These are phyloP conservation scores for Fabrea salina DNA, from an alignment of 169 alveolate genomes.

Conservation along the genomic window DNA sequence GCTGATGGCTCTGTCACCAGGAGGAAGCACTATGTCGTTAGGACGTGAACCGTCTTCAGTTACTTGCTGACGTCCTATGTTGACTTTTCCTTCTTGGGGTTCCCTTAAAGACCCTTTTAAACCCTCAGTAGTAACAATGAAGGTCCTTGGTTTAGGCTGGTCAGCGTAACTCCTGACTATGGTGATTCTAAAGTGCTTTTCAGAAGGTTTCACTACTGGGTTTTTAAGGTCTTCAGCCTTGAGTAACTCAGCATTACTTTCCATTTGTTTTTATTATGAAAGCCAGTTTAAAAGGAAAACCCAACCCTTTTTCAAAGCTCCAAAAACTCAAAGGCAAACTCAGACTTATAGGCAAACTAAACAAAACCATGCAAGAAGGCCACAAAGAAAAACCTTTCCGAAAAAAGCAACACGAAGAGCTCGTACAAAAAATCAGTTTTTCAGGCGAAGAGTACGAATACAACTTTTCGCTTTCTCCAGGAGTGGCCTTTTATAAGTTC, in stretches of 20 bases:
- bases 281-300: no score
- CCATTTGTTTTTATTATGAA: no score
- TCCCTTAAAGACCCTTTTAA: background rate
- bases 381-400: no score
- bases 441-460: slow-evolving; percentile 19
- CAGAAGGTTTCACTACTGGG: no score
- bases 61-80: slow-evolving; percentile 38
- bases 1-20: slow-evolving; percentile 45
- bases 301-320: no score
- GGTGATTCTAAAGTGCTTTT: no score
- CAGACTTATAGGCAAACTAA: no score
- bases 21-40: slow-evolving; percentile 46
- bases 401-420: no score
- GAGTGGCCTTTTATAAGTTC: slow-evolving; percentile 36
- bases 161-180: background rate
- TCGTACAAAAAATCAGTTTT: slow-evolving; percentile 23
- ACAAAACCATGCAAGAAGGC: no score
- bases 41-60: slow-evolving; percentile 50
- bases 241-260: no score
- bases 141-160: background rate
- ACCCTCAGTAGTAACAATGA: background rate
- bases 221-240: no score
- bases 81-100: slow-evolving; percentile 4
- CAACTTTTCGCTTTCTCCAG: slow-evolving; percentile 25
- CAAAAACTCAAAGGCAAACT: no score